Evolutionary conservation across 768 basidiomycete species (phyloP).

Genomic region (Zangia roseola): DNA sequence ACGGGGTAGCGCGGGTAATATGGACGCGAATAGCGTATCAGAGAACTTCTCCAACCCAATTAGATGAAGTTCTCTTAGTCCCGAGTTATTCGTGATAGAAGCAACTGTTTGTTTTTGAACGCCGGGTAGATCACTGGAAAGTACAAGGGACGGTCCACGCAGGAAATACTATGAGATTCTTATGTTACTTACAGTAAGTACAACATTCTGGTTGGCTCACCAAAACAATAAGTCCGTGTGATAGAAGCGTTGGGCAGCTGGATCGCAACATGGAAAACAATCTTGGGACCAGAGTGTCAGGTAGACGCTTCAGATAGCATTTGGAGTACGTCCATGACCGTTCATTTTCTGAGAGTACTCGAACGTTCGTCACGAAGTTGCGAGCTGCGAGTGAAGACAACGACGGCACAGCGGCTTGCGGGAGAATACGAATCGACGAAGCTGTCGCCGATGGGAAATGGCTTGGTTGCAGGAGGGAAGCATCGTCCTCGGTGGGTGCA

Average conservation of each 20-base stretch:
- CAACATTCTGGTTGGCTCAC: constrained; percentile 33
- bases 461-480: constrained; percentile 34
- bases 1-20: constrained; percentile 43
- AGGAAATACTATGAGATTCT: constrained; percentile 49
- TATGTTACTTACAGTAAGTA: constrained; percentile 1
- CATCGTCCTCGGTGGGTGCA: constrained; percentile 46
- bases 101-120: constrained; percentile 50
- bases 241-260: constrained; percentile 50
- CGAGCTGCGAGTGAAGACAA: constrained; percentile 52
- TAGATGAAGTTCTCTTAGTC: constrained; percentile 49
- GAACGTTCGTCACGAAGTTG: constrained; percentile 47
- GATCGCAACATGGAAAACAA: constrained; percentile 51
- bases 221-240: constrained; percentile 53
- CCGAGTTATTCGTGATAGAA: constrained; percentile 34
- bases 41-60: constrained; percentile 50
- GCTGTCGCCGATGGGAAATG: constrained; percentile 50
- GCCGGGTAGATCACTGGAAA: constrained; percentile 51
- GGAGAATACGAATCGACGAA: constrained; percentile 44
- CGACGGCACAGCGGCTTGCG: constrained; percentile 37
- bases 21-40: constrained; percentile 50
- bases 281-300: constrained; percentile 49
- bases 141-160: constrained; percentile 47
- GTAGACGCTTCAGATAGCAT: constrained; percentile 44
- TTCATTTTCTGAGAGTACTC: constrained; percentile 38
- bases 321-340: constrained; percentile 41